Percentiles rank a stretch among this genome's conserved stretches.
These are phyloP conservation scores for Leccinum brunneo-olivaceum DNA, from an alignment of 1,284 basidiomycete genomes.

Conservation along the genomic window DNA sequence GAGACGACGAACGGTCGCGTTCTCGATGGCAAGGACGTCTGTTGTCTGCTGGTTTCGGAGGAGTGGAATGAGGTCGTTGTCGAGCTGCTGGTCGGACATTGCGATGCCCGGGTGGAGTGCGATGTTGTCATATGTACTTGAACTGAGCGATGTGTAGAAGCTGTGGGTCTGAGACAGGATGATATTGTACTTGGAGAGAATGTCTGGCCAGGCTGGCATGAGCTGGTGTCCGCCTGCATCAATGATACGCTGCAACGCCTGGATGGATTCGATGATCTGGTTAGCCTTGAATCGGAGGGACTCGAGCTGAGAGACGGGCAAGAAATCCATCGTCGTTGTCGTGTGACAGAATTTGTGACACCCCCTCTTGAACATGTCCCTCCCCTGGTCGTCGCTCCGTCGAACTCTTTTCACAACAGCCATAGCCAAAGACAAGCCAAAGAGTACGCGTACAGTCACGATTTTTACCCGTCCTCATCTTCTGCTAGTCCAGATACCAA, in stretches of 20 bases:
- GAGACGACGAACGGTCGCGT: slow-evolving; percentile 59
- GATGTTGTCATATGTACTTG: slow-evolving; percentile 55
- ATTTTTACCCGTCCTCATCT: background rate
- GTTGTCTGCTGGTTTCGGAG: slow-evolving; percentile 71
- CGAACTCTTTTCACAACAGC: no score
- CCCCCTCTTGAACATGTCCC: background rate
- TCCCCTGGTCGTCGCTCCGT: no score
- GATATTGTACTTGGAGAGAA: slow-evolving; percentile 75
- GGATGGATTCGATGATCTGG: slow-evolving; percentile 71
- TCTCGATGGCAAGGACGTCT: slow-evolving; percentile 63
- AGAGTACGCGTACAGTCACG: slow-evolving; percentile 2
- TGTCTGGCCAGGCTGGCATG: slow-evolving; percentile 76
- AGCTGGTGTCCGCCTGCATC: slow-evolving; percentile 46
- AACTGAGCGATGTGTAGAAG: slow-evolving; percentile 53
- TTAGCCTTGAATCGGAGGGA: slow-evolving; percentile 66
- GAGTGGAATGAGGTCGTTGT: slow-evolving; percentile 63
- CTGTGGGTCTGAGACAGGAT: slow-evolving; percentile 73
- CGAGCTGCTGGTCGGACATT: slow-evolving; percentile 59
- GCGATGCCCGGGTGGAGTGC: slow-evolving; percentile 54
- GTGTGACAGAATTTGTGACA: no score
- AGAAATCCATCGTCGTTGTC: slow-evolving; percentile 12
- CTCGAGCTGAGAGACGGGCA: slow-evolving; percentile 54
- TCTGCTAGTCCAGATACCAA: slow-evolving; percentile 14
- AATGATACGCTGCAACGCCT: slow-evolving; percentile 54
- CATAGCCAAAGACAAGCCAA: slow-evolving; percentile 6